These are phyloP conservation scores for Pochonia chlamydosporia DNA, from an alignment of 2,329 filamentous ascomycete genomes.

Conservation along the genomic window DNA sequence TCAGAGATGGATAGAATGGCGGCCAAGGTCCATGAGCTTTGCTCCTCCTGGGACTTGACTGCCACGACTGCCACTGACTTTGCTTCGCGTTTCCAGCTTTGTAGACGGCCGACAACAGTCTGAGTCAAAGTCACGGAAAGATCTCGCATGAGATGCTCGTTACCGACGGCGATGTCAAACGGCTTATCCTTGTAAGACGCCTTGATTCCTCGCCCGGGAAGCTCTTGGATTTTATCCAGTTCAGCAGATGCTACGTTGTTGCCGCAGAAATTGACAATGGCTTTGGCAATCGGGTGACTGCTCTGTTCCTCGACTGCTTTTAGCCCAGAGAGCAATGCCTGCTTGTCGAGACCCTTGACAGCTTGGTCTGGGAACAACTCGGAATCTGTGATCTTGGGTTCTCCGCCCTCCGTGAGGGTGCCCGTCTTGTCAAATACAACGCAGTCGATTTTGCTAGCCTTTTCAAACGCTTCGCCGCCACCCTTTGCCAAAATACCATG, in stretches of 20 bases:
- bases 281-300: constrained; percentile 68
- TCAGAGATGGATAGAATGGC: constrained; percentile 75
- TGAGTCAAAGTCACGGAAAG: constrained; percentile 34
- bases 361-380: constrained; percentile 30
- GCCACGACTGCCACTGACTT: constrained; percentile 60
- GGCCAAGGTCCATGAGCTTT: constrained; percentile 42
- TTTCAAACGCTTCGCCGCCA: constrained; percentile 80
- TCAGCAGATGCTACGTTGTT: constrained; percentile 23
- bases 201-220: constrained; percentile 66
- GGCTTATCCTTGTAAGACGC: constrained; percentile 40
- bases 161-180: constrained; percentile 60
- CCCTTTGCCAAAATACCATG: constrained; percentile 78
- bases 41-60: constrained; percentile 22
- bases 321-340: constrained; percentile 45
- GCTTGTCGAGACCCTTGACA: constrained; percentile 16
- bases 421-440: constrained; percentile 89
- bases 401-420: constrained; percentile 68
- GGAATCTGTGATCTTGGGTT: constrained; percentile 61
- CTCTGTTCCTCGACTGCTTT: constrained; percentile 64
- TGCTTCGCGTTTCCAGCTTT: constrained; percentile 55
- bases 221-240: constrained; percentile 51
- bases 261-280: constrained; percentile 59
- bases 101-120: constrained; percentile 30
- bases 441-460: constrained; percentile 70
- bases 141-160: constrained; percentile 61